phyloP scores from a whole-genome alignment of 2,329 filamentous ascomycete species.

The Pyricularia sp. region DNA sequence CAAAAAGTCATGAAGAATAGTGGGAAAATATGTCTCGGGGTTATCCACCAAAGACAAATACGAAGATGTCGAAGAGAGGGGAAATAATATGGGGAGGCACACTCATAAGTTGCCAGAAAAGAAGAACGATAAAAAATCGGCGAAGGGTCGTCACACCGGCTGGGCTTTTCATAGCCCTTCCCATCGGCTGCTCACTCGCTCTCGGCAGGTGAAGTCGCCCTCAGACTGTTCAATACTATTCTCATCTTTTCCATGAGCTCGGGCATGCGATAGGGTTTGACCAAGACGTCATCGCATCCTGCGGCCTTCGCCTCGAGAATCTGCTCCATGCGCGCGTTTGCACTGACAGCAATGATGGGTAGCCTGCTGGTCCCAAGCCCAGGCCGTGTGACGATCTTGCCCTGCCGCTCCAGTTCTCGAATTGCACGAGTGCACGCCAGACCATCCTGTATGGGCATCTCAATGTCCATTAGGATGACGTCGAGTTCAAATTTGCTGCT shows the following conservation, averaged over 20 bases:
- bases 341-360: slow-evolving; percentile 54
- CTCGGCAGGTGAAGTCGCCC: neutral
- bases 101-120: neutral
- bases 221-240: slow-evolving; percentile 23
- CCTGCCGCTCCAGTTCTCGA: slow-evolving; percentile 42
- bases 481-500: slow-evolving; percentile 28
- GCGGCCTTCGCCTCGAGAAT: slow-evolving; percentile 34
- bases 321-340: slow-evolving; percentile 54
- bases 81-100: slow-evolving; percentile 15
- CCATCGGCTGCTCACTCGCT: neutral
- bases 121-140: neutral
- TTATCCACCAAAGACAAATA: neutral
- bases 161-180: neutral
- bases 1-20: neutral
- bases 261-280: slow-evolving; percentile 57
- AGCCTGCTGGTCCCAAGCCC: slow-evolving; percentile 28
- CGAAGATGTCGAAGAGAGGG: neutral
- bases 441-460: slow-evolving; percentile 65
- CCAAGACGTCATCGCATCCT: slow-evolving; percentile 50
- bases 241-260: slow-evolving; percentile 49
- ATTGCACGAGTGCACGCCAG: slow-evolving; percentile 53
- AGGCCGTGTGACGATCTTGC: slow-evolving; percentile 25
- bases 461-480: slow-evolving; percentile 62
- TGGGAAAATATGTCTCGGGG: neutral
- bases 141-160: neutral